Percentiles rank a stretch among this genome's conserved stretches.
These are phyloP conservation scores for Pinus albicaulis DNA, from an alignment of 75 land plant genomes.

Conservation along the genomic window DNA sequence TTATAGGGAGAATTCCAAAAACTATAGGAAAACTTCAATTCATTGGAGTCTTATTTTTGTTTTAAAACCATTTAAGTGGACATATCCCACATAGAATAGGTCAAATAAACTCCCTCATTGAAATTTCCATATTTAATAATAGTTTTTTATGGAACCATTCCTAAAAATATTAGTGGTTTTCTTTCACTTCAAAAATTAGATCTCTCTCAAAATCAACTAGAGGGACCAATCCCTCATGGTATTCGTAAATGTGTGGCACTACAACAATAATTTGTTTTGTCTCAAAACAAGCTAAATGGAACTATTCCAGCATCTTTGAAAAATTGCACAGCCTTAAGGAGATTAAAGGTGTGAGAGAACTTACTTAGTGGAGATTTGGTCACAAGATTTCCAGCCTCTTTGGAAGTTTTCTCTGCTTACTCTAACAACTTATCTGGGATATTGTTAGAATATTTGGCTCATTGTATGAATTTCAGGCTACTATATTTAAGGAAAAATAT, in stretches of 20 bases:
- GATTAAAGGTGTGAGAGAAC: neutral
- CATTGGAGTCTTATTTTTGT: constrained; percentile 21
- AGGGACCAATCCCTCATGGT: constrained; percentile 11
- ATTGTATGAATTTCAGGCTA: neutral
- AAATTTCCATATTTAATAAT: constrained; percentile 14
- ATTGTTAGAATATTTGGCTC: neutral
- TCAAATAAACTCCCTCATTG: constrained; percentile 2
- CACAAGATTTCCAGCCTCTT: neutral
- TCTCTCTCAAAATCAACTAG: constrained; percentile 16
- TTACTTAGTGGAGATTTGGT: neutral
- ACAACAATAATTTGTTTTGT: constrained; percentile 7
- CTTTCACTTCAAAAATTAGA: constrained; percentile 13
- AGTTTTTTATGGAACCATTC: constrained; percentile 10
- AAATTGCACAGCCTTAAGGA: neutral
- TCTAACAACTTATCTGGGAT: neutral
- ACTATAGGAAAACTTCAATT: no score
- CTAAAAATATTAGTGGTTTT: constrained; percentile 8
- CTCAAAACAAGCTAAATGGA: constrained; percentile 9
- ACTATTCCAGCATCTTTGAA: neutral
- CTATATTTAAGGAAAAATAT: constrained; percentile 14
- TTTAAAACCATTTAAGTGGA: constrained; percentile 48
- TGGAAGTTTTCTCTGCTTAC: neutral
- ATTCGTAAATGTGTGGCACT: constrained; percentile 11
- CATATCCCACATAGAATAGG: constrained; percentile 29
- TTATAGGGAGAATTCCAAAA: no score